Conservation (phyloP, 2,329 filamentous ascomycete species). For the Daldinia eschscholtzii region DNA sequence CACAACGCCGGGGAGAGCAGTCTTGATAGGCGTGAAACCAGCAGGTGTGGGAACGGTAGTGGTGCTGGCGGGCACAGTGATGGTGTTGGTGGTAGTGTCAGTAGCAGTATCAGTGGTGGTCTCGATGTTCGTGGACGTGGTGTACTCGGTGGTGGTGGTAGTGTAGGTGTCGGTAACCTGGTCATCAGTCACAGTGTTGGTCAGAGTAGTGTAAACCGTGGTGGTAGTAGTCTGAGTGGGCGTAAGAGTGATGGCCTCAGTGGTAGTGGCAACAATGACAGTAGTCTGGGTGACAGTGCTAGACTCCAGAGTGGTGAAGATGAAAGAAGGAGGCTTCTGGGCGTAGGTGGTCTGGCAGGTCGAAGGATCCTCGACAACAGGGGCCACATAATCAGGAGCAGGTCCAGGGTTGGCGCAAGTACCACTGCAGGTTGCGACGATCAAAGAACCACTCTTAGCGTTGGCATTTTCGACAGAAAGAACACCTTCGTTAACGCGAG, state of each 20-base stretch:
- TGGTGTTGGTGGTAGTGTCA: not conserved
- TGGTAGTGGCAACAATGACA: slow-evolving; percentile 18
- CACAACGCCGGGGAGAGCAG: slow-evolving; percentile 9
- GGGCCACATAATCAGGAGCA: slow-evolving; percentile 11
- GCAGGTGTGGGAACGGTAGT: slow-evolving; percentile 2
- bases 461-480: slow-evolving; percentile 3
- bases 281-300: slow-evolving; percentile 12
- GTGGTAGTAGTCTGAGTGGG: slow-evolving; percentile 27
- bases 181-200: not conserved
- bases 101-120: slow-evolving; percentile 2
- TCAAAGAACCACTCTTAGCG: slow-evolving; percentile 31
- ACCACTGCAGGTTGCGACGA: slow-evolving; percentile 23
- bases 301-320: slow-evolving; percentile 22
- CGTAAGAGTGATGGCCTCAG: slow-evolving; percentile 10
- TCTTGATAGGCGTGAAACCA: slow-evolving; percentile 27
- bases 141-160: slow-evolving; percentile 22
- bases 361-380: slow-evolving; percentile 20
- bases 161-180: slow-evolving; percentile 25
- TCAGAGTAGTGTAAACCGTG: slow-evolving; percentile 17
- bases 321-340: slow-evolving; percentile 25
- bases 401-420: slow-evolving; percentile 18
- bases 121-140: slow-evolving; percentile 6
- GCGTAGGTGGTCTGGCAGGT: slow-evolving; percentile 28
- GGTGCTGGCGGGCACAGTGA: slow-evolving; percentile 4
- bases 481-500: slow-evolving; percentile 24